phyloP scores from a whole-genome alignment of 768 basidiomycete genomes.

The Agrocybe praecox region DNA sequence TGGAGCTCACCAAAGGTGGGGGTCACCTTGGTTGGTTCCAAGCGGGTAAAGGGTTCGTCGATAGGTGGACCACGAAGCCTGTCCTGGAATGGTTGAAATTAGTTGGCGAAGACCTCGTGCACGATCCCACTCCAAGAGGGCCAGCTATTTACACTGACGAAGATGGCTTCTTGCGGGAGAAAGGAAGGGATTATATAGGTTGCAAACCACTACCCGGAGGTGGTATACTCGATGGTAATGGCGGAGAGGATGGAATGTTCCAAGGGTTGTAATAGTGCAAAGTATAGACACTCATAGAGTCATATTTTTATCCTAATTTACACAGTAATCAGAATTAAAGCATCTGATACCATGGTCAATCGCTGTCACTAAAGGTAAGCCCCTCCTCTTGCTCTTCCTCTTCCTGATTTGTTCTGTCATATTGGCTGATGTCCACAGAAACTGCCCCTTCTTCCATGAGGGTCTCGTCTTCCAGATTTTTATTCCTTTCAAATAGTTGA shows the following conservation, averaged over 20 bases:
- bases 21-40: conserved; percentile 90
- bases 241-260: conserved; percentile 55
- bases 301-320: background rate
- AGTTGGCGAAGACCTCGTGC: conserved; percentile 53
- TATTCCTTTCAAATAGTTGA: conserved; percentile 88
- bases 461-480: conserved; percentile 76
- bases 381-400: conserved; percentile 68
- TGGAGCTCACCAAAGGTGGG: conserved; percentile 64
- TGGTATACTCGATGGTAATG: conserved; percentile 52
- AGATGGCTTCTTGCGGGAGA: conserved; percentile 65
- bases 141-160: conserved; percentile 43
- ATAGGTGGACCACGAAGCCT: conserved; percentile 72
- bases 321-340: conserved; percentile 5
- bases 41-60: conserved; percentile 38
- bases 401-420: conserved; percentile 65
- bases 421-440: conserved; percentile 89
- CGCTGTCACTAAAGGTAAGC: conserved; percentile 86
- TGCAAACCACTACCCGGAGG: conserved; percentile 59
- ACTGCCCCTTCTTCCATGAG: conserved; percentile 85
- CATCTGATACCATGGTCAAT: conserved; percentile 43
- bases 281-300: background rate
- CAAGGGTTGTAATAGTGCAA: conserved; percentile 53
- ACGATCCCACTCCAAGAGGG: conserved; percentile 28
- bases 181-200: conserved; percentile 56
- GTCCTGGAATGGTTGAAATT: conserved; percentile 73